phyloP scores from a whole-genome alignment of 2,329 filamentous ascomycete genomes.

The Pseudocercospora crystallina region DNA sequence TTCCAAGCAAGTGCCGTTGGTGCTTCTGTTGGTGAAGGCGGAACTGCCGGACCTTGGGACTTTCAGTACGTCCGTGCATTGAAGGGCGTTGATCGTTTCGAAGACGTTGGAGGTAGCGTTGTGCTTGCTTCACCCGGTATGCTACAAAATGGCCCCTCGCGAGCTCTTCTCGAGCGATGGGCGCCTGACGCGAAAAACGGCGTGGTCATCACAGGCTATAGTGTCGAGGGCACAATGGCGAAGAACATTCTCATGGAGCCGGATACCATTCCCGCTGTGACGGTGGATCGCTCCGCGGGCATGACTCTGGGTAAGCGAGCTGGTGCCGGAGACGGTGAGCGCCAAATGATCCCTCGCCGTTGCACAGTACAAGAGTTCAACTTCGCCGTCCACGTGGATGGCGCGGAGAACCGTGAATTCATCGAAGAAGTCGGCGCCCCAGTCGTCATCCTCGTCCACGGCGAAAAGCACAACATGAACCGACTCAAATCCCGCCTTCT shows the following conservation, averaged over 20 bases:
- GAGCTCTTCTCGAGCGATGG: slow-evolving; percentile 92
- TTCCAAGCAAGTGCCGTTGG: slow-evolving; percentile 80
- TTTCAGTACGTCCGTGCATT: slow-evolving; percentile 91
- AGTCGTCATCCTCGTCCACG: slow-evolving; percentile 94
- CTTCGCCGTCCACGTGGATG: slow-evolving; percentile 95
- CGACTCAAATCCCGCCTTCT: slow-evolving; percentile 91
- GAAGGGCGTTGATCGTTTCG: slow-evolving; percentile 91
- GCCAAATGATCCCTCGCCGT: slow-evolving; percentile 84
- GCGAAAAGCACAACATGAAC: slow-evolving; percentile 98
- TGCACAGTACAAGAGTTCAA: slow-evolving; percentile 94
- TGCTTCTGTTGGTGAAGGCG: slow-evolving; percentile 73
- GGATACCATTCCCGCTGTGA: slow-evolving; percentile 90
- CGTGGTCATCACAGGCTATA: slow-evolving; percentile 98
- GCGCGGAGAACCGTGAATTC: slow-evolving; percentile 92
- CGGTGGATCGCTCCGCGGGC: slow-evolving; percentile 54
- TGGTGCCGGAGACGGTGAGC: slow-evolving; percentile 64
- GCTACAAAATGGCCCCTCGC: slow-evolving; percentile 93
- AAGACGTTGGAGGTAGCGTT: slow-evolving; percentile 91
- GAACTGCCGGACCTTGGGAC: slow-evolving; percentile 81
- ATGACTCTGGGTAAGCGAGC: slow-evolving; percentile 31
- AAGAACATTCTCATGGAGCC: slow-evolving; percentile 94
- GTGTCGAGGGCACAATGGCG: slow-evolving; percentile 97
- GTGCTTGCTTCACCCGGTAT: slow-evolving; percentile 98
- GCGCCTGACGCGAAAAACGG: slow-evolving; percentile 94
- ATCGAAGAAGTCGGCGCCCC: slow-evolving; percentile 91